phyloP scores from a whole-genome alignment of 768 basidiomycete genomes.

The Psilocybe sp. region DNA sequence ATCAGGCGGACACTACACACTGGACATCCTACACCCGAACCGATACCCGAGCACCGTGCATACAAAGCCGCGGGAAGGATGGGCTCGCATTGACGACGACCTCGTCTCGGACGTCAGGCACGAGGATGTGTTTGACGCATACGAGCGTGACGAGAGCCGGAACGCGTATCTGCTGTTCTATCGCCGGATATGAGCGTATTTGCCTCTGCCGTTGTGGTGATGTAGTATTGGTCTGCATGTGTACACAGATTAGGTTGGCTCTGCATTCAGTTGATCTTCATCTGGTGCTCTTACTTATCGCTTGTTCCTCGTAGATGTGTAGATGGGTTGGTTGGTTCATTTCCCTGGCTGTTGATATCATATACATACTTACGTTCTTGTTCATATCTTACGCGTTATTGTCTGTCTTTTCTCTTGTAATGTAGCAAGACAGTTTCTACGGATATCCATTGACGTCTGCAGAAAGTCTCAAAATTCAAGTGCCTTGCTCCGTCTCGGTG shows the following conservation, averaged over 20 bases:
- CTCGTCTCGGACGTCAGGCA: conserved; percentile 69
- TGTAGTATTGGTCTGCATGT: neutral
- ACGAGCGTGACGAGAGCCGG: conserved; percentile 51
- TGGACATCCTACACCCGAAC: conserved; percentile 80
- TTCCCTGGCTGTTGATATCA: too few relatives aligned
- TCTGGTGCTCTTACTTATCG: too few relatives aligned
- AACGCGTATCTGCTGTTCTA: conserved; percentile 91
- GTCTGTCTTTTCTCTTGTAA: too few relatives aligned
- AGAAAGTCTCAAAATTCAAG: too few relatives aligned
- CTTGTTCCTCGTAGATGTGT: too few relatives aligned
- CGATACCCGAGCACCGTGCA: conserved; percentile 38
- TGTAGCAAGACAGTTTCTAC: too few relatives aligned
- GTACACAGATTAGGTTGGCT: neutral
- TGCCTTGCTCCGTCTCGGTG: too few relatives aligned
- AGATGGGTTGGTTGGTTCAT: too few relatives aligned
- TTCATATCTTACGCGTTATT: too few relatives aligned
- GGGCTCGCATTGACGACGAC: conserved; percentile 96
- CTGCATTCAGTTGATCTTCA: too few relatives aligned
- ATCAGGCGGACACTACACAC: conserved; percentile 92
- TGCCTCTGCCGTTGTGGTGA: neutral
- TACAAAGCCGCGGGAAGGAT: conserved; percentile 56
- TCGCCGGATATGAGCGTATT: conserved; percentile 43
- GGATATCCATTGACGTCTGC: too few relatives aligned
- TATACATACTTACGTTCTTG: too few relatives aligned
- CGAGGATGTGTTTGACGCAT: conserved; percentile 70